Conservation (phyloP, 768 basidiomycete species). For the Rubroboletus satanas region DNA sequence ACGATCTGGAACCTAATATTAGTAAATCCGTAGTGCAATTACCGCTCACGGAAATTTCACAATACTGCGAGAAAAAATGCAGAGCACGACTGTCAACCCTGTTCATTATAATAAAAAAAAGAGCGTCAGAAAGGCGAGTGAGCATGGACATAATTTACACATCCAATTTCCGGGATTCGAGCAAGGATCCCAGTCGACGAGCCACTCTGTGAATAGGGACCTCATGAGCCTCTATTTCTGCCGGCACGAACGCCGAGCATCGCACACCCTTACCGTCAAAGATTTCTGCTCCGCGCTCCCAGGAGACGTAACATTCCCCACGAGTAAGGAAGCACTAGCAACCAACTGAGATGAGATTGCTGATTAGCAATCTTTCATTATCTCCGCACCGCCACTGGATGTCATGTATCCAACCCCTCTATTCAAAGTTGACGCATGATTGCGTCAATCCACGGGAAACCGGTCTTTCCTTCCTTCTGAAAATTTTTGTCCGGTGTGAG, state of each 20-base stretch:
- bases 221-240: slow-evolving; percentile 1
- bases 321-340: slow-evolving; percentile 21
- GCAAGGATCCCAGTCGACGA: slow-evolving; percentile 16
- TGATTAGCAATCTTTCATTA: slow-evolving; percentile 27
- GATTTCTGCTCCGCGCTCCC: slow-evolving; percentile 18
- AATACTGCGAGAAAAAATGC: slow-evolving; percentile 25
- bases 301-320: slow-evolving; percentile 28
- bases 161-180: slow-evolving; percentile 25
- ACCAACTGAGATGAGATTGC: slow-evolving; percentile 28
- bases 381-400: slow-evolving; percentile 26
- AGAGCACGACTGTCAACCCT: slow-evolving; percentile 10
- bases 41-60: slow-evolving; percentile 29
- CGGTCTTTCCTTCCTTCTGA: not conserved
- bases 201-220: slow-evolving; percentile 7
- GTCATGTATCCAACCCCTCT: slow-evolving; percentile 21
- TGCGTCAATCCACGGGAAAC: slow-evolving; percentile 22
- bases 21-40: slow-evolving; percentile 26
- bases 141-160: slow-evolving; percentile 15
- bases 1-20: slow-evolving; percentile 25
- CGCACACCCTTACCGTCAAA: slow-evolving; percentile 16
- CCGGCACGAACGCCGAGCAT: slow-evolving; percentile 17
- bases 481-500: not conserved
- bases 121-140: slow-evolving; percentile 3
- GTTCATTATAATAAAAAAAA: slow-evolving; percentile 2
- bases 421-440: slow-evolving; percentile 15